Evolutionary conservation across 306 rosid genomes (phyloP).

Genomic region (Psophocarpus tetragonolobus): DNA sequence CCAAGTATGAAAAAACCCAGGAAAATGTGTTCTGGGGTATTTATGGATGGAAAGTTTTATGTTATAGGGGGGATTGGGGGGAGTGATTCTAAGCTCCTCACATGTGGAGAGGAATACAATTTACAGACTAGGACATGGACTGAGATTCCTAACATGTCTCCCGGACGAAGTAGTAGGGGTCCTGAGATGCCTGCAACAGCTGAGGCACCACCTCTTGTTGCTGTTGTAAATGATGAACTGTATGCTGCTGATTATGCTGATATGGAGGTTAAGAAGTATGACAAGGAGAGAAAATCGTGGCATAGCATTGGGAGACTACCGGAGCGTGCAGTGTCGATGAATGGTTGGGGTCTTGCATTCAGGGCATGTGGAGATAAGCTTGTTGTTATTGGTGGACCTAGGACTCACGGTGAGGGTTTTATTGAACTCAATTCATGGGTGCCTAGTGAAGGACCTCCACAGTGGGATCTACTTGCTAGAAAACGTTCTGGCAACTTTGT

Average conservation of each 20-base stretch:
- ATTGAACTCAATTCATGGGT: conserved; percentile 92
- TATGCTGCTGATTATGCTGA: conserved; percentile 89
- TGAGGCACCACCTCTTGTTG: conserved; percentile 90
- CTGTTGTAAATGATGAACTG: conserved; percentile 76
- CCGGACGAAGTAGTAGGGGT: conserved; percentile 59
- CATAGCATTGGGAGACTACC: conserved; percentile 74
- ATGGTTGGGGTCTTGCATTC: conserved; percentile 98
- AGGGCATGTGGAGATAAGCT: conserved; percentile 89
- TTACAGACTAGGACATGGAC: conserved; percentile 69
- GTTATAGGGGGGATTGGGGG: conserved; percentile 93
- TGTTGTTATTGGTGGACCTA: conserved; percentile 87
- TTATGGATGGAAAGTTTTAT: conserved; percentile 81
- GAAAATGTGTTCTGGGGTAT: conserved; percentile 93
- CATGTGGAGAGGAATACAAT: conserved; percentile 84
- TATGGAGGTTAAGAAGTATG: conserved; percentile 82
- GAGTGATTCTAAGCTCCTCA: conserved; percentile 59
- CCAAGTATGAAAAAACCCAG: conserved; percentile 77
- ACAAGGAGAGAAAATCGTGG: conserved; percentile 62
- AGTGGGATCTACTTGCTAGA: conserved; percentile 77
- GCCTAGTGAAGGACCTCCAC: conserved; percentile 92
- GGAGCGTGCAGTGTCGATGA: conserved; percentile 73
- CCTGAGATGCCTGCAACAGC: conserved; percentile 65
- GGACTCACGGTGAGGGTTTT: conserved; percentile 69
- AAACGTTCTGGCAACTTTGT: conserved; percentile 79
- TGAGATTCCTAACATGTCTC: conserved; percentile 88